A percentile compares a stretch with the other conserved stretches of the same genome.
phyloP scores from a whole-genome alignment of 139 green algal species.

The Chlamydomonas asymmetrica region DNA sequence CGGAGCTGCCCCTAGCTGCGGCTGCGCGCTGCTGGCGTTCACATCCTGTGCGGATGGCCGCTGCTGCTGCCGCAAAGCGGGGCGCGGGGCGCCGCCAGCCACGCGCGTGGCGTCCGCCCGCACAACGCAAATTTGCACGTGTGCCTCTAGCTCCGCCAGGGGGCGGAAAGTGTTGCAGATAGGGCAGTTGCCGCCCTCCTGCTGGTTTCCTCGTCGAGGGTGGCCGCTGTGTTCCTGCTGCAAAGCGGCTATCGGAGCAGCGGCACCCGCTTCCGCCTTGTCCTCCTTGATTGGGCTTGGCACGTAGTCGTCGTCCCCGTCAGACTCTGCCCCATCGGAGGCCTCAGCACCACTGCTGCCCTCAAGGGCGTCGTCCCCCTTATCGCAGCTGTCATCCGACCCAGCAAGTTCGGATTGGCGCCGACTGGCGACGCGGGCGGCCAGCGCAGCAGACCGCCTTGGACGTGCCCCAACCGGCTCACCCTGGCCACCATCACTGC shows the following conservation, averaged over 20 bases:
- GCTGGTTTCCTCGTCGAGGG: neutral
- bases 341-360: no score
- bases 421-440: no score
- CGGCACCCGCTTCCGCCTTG: neutral
- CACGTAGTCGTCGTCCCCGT: neutral
- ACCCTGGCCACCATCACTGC: neutral
- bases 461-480: no score
- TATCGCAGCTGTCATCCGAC: neutral
- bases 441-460: neutral
- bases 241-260: neutral
- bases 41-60: neutral
- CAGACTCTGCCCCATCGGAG: neutral
- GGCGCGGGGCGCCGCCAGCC: neutral
- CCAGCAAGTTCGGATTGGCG: no score
- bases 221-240: neutral
- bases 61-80: no score
- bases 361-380: neutral
- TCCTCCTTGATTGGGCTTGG: neutral
- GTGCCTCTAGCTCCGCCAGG: neutral
- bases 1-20: neutral
- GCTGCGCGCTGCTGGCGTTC: conserved; percentile 2
- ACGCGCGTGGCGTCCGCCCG: neutral
- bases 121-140: conserved; percentile 7
- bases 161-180: neutral
- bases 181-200: neutral